These are phyloP conservation scores for Meyerozyma athensensis DNA, from an alignment of 1,139 yeast genomes.

Conservation along the genomic window DNA sequence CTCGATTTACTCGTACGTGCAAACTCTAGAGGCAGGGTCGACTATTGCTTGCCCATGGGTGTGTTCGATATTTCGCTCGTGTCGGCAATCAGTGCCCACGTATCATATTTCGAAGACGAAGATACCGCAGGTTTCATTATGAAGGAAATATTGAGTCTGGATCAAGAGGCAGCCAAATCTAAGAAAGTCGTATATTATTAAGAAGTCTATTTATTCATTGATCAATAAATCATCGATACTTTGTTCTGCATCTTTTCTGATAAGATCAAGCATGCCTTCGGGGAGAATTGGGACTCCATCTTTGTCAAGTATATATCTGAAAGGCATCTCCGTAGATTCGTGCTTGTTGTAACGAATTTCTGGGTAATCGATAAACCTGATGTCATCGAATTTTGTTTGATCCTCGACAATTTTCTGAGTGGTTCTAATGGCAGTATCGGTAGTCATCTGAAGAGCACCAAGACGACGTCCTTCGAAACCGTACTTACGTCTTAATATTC, in stretches of 20 bases:
- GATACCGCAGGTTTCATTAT: slow-evolving; percentile 80
- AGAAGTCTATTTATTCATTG: slow-evolving; percentile 11
- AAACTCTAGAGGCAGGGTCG: slow-evolving; percentile 74
- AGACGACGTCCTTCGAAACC: slow-evolving; percentile 83
- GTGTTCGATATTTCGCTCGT: slow-evolving; percentile 74
- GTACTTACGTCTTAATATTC: slow-evolving; percentile 71
- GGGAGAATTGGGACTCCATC: slow-evolving; percentile 78
- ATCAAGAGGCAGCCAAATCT: slow-evolving; percentile 17
- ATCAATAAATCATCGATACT: slow-evolving; percentile 58
- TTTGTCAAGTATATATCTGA: slow-evolving; percentile 71
- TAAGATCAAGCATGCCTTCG: slow-evolving; percentile 82
- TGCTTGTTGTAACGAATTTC: slow-evolving; percentile 82
- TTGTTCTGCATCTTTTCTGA: slow-evolving; percentile 78
- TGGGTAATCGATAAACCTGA: slow-evolving; percentile 86
- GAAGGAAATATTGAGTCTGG: slow-evolving; percentile 40
- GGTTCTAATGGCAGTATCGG: slow-evolving; percentile 93
- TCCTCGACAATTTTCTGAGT: slow-evolving; percentile 71
- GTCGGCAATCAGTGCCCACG: slow-evolving; percentile 81
- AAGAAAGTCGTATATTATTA: slow-evolving; percentile 23
- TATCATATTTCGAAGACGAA: slow-evolving; percentile 81
- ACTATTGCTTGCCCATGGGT: slow-evolving; percentile 76
- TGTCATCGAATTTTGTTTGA: slow-evolving; percentile 56
- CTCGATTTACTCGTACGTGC: slow-evolving; percentile 34
- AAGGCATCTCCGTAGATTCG: slow-evolving; percentile 97
- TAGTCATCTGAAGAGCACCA: slow-evolving; percentile 90